Evolutionary conservation across 2,329 filamentous ascomycete species (phyloP), one percentile per base, ranked within the genome.

Genomic region (Conoideocrella luteorostrata): DNA sequence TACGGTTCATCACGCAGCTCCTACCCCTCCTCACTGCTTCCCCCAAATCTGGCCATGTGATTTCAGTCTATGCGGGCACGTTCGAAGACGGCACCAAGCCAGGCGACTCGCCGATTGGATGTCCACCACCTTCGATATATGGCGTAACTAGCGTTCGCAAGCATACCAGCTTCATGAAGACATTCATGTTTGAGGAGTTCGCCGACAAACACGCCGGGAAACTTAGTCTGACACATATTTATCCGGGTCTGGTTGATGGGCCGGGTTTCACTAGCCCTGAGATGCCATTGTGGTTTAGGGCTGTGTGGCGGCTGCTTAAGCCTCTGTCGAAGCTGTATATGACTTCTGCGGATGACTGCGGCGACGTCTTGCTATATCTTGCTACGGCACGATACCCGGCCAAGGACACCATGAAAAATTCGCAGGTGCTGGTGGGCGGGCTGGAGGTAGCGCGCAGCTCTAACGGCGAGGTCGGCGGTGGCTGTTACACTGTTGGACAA

Each of bases 51-150:
- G 46, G 39, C 5, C 46, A 48, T 20, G 46, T 41, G 12, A 33
- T 48, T 24, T 48, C 46, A 1, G 46, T 48, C 43, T 48, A 48
- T 32, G 43, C 39, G 12, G 46, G 46, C 4, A 41, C 32, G 11
- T 42, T 45, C 12, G 46, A 48, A 18, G 39, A 44, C 20, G 46
- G 46, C 23, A 44, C 43, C 5, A 26, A 22, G n/a, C 18, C 43
- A 11, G 46, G 39, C 21, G 46, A 46, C 10, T 44, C 17, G 22
- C 46, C 43, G 15, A 40, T 47, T 23, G 43, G 43, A 3, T 34
- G 30, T 12, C 43, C 46, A 9, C 36, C 46, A 13, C 21, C 32
- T 20, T 15, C 34, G n/a, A 33, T 17, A 17, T 48, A 48, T 42
- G 39, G 39, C 17, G n/a, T 48, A 11, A 38, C 33, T 7, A 40